Percentiles rank a stretch among this genome's conserved stretches.
These are phyloP conservation scores for Sonneratia alba DNA, from an alignment of 345 rosid genomes.

Conservation along the genomic window DNA sequence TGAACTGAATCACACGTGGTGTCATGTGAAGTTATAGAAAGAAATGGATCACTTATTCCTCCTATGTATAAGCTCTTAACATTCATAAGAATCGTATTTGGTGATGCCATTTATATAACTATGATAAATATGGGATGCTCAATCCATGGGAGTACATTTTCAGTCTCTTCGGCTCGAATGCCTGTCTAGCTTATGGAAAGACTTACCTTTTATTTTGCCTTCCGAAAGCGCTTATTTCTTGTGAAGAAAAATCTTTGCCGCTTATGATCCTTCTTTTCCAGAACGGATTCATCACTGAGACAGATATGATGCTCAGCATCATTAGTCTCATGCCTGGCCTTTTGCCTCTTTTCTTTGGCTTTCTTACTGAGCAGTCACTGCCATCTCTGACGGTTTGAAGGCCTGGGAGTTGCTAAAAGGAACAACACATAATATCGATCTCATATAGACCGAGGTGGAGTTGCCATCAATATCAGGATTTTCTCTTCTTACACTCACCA, in stretches of 20 bases:
- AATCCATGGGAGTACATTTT: no score
- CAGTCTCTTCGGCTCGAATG: no score
- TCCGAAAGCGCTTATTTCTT: no score
- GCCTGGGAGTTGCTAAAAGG: slow-evolving; percentile 93
- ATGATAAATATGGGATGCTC: no score
- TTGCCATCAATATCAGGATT: slow-evolving; percentile 83
- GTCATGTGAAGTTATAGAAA: neutral
- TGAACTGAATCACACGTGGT: neutral
- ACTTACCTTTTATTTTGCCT: no score
- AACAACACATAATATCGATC: slow-evolving; percentile 45
- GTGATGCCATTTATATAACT: no score
- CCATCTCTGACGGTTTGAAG: slow-evolving; percentile 77
- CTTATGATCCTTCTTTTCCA: neutral
- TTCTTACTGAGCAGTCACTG: slow-evolving; percentile 40
- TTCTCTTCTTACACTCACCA: slow-evolving; percentile 69
- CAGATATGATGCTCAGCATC: neutral
- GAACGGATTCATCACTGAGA: neutral
- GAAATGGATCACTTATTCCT: neutral
- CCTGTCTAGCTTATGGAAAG: no score
- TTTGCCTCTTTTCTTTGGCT: neutral
- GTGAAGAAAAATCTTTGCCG: neutral
- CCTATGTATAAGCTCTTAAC: no score
- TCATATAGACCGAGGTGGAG: slow-evolving; percentile 82
- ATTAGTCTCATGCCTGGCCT: neutral
- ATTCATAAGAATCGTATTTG: no score